Percentiles rank a stretch among this genome's conserved stretches.
phyloP scores from a whole-genome alignment of 1,139 yeast species.

The Debaryomycetaceae sp. region DNA sequence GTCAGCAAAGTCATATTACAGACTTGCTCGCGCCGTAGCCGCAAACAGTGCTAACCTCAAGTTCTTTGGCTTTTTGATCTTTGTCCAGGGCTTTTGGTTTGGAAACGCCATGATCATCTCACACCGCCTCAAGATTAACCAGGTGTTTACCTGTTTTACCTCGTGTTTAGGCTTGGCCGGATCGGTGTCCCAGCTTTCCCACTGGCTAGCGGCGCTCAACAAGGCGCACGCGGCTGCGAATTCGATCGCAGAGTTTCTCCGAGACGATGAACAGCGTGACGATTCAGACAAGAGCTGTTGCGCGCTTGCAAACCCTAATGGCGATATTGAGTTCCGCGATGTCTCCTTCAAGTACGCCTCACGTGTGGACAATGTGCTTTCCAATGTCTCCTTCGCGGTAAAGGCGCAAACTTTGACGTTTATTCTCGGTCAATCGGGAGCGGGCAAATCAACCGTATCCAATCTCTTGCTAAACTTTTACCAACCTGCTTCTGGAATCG shows the following conservation, averaged over 20 bases:
- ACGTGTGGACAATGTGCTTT: slow-evolving; percentile 37
- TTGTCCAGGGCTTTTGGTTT: slow-evolving; percentile 88
- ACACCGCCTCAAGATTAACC: slow-evolving; percentile 41
- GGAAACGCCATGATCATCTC: slow-evolving; percentile 57
- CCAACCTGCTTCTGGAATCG: slow-evolving; percentile 30
- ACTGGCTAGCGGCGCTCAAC: slow-evolving; percentile 44
- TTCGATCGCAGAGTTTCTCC: slow-evolving; percentile 19
- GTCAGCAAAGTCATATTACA: slow-evolving; percentile 40
- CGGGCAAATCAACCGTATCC: slow-evolving; percentile 82
- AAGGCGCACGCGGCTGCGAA: slow-evolving; percentile 54
- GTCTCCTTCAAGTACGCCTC: slow-evolving; percentile 55
- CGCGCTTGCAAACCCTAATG: no score
- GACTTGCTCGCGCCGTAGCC: slow-evolving; percentile 37
- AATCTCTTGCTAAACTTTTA: slow-evolving; percentile 55
- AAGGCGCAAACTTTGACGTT: slow-evolving; percentile 41
- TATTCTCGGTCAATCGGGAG: slow-evolving; percentile 78
- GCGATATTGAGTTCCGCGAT: slow-evolving; percentile 38
- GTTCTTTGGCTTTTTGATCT: slow-evolving; percentile 54
- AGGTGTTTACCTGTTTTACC: slow-evolving; percentile 73
- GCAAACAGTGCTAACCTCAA: slow-evolving; percentile 51
- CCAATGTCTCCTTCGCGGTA: slow-evolving; percentile 34
- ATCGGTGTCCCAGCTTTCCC: slow-evolving; percentile 39
- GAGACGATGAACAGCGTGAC: background rate
- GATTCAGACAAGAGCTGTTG: background rate
- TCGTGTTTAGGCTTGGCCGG: slow-evolving; percentile 66